Evolutionary conservation across 2,329 filamentous ascomycete species (phyloP), one percentile per base, ranked within the genome.

Genomic region (Gliomastix tumulicola): DNA sequence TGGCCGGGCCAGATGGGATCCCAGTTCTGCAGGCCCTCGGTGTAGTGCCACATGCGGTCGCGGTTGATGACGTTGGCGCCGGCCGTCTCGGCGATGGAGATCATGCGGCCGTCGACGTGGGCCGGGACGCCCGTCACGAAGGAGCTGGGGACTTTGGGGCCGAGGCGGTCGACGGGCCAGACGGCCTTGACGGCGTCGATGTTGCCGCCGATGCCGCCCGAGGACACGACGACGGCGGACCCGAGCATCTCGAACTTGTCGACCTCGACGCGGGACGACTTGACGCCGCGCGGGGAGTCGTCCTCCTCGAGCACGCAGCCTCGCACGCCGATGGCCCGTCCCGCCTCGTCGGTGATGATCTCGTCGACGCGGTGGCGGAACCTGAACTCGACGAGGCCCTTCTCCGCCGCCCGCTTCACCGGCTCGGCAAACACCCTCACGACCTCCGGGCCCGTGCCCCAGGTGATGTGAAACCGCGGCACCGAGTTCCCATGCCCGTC

Each of bases 31-130:
- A 81, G 51, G 1, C 76, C 76, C 46, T 81, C 76, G 10, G 74
- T 79, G 49, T 81, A 81, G 51, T 80, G 76, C 76, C 76, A 81
- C 76, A 80, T 79, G 30, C 76, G 61, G 47, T 80, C 76, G 34
- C 69, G 65, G 54, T 81, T 80, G 58, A 80, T 63, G 41, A 79
- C 48, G 39, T 65, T 60, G 2, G 71, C 76, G 8, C 76, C 76
- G 2, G 60, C 65, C 1, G 48, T 36, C 49, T 76, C 66, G 3
- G 73, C 54, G 35, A 80, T 78, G 23, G 58, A 67, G 31, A 81
- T 68, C 74, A 79, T 79, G 36, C 74, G 68, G 3, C 76, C 76
- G 44, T 81, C 76, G n/a, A 81, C 76, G 44, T 80, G 74, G 0
- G 72, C 73, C 0, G 76, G 76, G 4, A 81, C 76, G 7, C 76